Conservation (phyloP, 495 filamentous ascomycete genomes). For the Aspergillus heteromorphus region DNA sequence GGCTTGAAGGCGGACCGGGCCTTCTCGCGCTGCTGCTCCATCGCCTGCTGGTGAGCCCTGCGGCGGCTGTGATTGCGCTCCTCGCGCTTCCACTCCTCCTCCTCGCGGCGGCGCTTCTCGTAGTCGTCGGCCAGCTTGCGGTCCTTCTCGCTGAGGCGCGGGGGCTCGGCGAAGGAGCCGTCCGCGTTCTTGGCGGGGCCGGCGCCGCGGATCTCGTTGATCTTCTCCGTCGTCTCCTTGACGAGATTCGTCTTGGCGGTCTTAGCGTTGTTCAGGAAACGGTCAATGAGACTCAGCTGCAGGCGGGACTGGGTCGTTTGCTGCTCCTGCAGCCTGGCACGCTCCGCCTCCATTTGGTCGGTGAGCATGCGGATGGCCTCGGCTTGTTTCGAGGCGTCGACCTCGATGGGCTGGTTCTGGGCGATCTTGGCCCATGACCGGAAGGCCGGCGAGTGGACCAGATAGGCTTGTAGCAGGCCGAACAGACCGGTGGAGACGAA, state of each 20-base stretch:
- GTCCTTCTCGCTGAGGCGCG: slow-evolving; percentile 26
- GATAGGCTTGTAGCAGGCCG: slow-evolving; percentile 50
- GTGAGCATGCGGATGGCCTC: slow-evolving; percentile 22
- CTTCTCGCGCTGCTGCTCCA: slow-evolving; percentile 18
- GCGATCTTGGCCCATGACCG: slow-evolving; percentile 23
- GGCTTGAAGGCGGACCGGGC: slow-evolving; percentile 8
- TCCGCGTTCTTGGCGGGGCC: slow-evolving; percentile 18
- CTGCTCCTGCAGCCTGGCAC: slow-evolving; percentile 3
- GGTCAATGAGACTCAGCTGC: slow-evolving; percentile 24
- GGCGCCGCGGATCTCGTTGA: slow-evolving; percentile 14
- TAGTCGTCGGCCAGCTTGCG: slow-evolving; percentile 22
- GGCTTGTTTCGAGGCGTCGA: neutral
- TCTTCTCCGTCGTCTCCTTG: slow-evolving; percentile 15
- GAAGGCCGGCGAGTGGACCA: slow-evolving; percentile 37
- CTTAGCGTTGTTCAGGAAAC: slow-evolving; percentile 18
- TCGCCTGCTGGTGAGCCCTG: slow-evolving; percentile 14
- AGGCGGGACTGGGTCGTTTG: neutral
- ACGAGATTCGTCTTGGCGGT: slow-evolving; percentile 7
- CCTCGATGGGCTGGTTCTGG: slow-evolving; percentile 5
- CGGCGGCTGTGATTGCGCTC: slow-evolving; percentile 22
- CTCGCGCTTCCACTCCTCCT: slow-evolving; percentile 26
- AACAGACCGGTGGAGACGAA: slow-evolving; percentile 57
- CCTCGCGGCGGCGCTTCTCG: slow-evolving; percentile 20
- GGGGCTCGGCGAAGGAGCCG: slow-evolving; percentile 16
- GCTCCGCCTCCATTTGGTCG: slow-evolving; percentile 13